Evolutionary conservation across 139 green algal genomes (phyloP).

Genomic region (Haematococcus sp.): DNA sequence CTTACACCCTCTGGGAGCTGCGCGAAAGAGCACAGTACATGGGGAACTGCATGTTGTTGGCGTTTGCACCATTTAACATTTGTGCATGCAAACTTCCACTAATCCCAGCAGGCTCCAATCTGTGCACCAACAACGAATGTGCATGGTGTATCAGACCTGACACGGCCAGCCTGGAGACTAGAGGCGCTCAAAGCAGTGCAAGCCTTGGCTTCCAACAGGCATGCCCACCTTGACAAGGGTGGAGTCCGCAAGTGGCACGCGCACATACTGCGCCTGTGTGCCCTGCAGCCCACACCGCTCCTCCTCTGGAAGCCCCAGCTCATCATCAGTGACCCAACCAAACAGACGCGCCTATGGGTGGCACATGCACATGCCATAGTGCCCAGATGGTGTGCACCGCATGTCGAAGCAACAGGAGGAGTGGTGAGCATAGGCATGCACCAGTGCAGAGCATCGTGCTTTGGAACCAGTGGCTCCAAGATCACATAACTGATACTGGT

Average conservation of each 20-base stretch:
- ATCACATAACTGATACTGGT: too few species aligned
- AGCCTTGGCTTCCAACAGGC: too few species aligned
- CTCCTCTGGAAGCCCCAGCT: constrained; percentile 19
- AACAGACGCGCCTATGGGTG: neutral
- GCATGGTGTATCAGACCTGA: too few species aligned
- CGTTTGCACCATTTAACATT: too few species aligned
- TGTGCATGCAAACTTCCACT: too few species aligned
- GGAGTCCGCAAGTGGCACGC: constrained; percentile 56
- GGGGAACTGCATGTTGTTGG: neutral
- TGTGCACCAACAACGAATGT: too few species aligned
- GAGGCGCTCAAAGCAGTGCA: too few species aligned
- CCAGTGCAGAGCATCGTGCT: neutral
- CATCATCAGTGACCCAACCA: neutral
- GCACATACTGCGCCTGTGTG: constrained; percentile 60
- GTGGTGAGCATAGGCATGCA: neutral
- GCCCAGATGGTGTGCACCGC: too few species aligned
- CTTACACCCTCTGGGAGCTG: constrained; percentile 14
- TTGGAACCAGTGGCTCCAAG: too few species aligned
- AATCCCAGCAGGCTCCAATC: too few species aligned
- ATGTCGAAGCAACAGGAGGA: too few species aligned
- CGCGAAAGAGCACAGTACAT: constrained; percentile 18
- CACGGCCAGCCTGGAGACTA: too few species aligned
- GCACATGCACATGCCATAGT: neutral
- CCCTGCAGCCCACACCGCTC: constrained; percentile 49
- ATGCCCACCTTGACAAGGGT: constrained; percentile 61